phyloP scores from a whole-genome alignment of 1,284 basidiomycete genomes.

The Porogramme epimiltina region DNA sequence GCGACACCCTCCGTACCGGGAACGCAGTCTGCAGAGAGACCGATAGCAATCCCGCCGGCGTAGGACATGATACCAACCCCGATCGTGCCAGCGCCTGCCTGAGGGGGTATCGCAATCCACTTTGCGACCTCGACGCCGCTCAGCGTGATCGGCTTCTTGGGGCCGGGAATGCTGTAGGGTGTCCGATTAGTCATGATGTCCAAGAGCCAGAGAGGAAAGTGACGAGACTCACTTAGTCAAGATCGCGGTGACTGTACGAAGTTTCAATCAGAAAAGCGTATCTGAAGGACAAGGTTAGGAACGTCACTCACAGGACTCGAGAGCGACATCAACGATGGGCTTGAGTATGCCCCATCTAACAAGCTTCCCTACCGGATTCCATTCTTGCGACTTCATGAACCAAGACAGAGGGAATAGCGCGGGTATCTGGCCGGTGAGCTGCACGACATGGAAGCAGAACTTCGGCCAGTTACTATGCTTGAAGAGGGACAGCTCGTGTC shows the following conservation, averaged over 20 bases:
- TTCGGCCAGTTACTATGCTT: slow-evolving; percentile 32
- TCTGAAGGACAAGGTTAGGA: background rate
- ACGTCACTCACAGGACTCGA: slow-evolving; percentile 26
- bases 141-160: slow-evolving; percentile 27
- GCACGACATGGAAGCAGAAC: slow-evolving; percentile 26
- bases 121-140: slow-evolving; percentile 29
- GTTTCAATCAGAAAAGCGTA: background rate
- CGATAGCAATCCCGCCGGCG: slow-evolving; percentile 29
- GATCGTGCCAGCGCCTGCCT: slow-evolving; percentile 32
- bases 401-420: slow-evolving; percentile 28
- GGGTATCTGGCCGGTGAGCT: slow-evolving; percentile 30
- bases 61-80: slow-evolving; percentile 35
- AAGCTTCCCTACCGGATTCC: slow-evolving; percentile 4
- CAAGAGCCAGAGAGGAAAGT: background rate
- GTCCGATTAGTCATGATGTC: background rate
- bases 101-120: slow-evolving; percentile 33
- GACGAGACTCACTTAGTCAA: slow-evolving; percentile 26
- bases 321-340: slow-evolving; percentile 22
- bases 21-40: slow-evolving; percentile 28
- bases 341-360: slow-evolving; percentile 22
- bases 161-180: slow-evolving; percentile 29
- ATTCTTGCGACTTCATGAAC: slow-evolving; percentile 18
- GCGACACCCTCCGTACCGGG: slow-evolving; percentile 25
- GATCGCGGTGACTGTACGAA: slow-evolving; percentile 23
- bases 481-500: slow-evolving; percentile 29